phyloP scores from a whole-genome alignment of 345 rosid genomes.

The Eutrema heterophyllum region DNA sequence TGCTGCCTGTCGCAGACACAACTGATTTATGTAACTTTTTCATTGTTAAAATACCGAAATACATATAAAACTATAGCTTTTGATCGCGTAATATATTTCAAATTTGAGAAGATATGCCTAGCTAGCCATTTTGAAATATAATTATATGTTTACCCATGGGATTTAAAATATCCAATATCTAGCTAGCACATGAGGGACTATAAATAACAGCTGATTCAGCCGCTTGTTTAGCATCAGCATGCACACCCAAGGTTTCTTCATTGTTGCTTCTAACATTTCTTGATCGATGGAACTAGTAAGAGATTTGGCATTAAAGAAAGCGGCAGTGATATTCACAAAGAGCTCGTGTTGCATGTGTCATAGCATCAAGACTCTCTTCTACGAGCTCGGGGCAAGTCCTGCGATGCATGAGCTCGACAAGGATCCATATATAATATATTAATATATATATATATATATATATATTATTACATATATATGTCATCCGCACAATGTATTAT shows the following conservation, averaged over 20 bases:
- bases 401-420: constrained; percentile 83
- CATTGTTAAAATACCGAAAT: neutral
- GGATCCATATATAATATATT: no score
- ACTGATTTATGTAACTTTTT: neutral
- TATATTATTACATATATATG: no score
- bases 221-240: neutral
- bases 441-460: no score
- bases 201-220: constrained; percentile 48
- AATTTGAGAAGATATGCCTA: neutral
- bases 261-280: neutral
- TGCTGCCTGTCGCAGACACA: constrained; percentile 18
- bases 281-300: constrained; percentile 55
- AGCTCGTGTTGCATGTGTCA: constrained; percentile 91
- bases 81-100: neutral
- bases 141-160: no score
- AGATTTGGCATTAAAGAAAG: constrained; percentile 72
- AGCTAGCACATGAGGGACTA: constrained; percentile 36
- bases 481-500: no score
- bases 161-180: neutral
- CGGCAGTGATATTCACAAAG: constrained; percentile 86
- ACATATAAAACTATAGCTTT: no score
- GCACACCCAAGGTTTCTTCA: neutral
- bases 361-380: constrained; percentile 80
- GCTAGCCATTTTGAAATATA: neutral
- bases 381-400: constrained; percentile 82